These are phyloP conservation scores for Auricularia sp. DNA, from an alignment of 768 basidiomycete species.

Conservation along the genomic window DNA sequence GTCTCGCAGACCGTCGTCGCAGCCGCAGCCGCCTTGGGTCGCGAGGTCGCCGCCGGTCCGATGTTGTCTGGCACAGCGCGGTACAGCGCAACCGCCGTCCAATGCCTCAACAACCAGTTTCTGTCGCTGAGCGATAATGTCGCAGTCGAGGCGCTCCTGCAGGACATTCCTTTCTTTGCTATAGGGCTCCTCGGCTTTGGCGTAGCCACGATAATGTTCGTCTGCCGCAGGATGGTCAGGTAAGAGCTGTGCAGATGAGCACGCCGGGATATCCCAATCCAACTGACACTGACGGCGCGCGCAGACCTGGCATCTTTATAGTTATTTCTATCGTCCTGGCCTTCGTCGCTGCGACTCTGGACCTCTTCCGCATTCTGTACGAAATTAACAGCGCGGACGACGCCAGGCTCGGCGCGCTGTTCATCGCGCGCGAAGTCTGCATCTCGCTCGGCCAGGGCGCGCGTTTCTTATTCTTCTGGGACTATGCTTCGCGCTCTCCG, in stretches of 20 bases:
- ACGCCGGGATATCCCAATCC: slow-evolving; percentile 12
- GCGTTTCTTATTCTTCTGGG: slow-evolving; percentile 62
- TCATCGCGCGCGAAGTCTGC: slow-evolving; percentile 47
- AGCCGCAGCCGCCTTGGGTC: not conserved
- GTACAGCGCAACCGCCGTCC: not conserved
- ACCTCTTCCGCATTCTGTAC: slow-evolving; percentile 45
- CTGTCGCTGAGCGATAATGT: not conserved
- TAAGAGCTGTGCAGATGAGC: not conserved
- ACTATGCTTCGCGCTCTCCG: slow-evolving; percentile 26
- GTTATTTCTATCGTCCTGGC: slow-evolving; percentile 47
- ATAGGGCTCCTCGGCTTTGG: slow-evolving; percentile 57
- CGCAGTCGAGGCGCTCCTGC: slow-evolving; percentile 42
- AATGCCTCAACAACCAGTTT: not conserved
- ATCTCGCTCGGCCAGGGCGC: slow-evolving; percentile 47
- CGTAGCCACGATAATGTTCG: slow-evolving; percentile 44
- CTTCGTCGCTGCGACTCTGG: slow-evolving; percentile 53
- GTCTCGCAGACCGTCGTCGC: not conserved
- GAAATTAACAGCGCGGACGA: slow-evolving; percentile 17
- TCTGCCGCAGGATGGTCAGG: slow-evolving; percentile 31
- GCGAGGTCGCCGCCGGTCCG: not conserved
- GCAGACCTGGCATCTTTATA: slow-evolving; percentile 40
- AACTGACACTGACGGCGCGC: not conserved
- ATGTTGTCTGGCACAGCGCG: slow-evolving; percentile 1
- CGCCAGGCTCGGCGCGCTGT: slow-evolving; percentile 25
- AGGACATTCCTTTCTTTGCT: slow-evolving; percentile 58